Percentiles rank a stretch among this genome's conserved stretches.
Evolutionary conservation across 202 grass and related monocot genomes (phyloP).

Genomic region (Cymbopogon flexuosus): DNA sequence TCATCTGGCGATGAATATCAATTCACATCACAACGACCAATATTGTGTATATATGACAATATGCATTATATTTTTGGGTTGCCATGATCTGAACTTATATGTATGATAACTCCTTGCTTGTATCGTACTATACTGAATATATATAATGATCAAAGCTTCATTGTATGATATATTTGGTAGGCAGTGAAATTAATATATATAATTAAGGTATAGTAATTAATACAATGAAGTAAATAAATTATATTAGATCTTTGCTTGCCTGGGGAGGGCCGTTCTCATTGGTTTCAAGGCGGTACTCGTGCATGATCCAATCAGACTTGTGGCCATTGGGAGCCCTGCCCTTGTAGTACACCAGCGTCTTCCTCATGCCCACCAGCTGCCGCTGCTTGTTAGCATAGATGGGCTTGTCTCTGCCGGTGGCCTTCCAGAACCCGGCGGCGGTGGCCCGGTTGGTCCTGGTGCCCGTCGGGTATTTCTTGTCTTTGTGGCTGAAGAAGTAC

Average conservation of each 20-base stretch:
- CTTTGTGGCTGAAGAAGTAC: constrained; percentile 97
- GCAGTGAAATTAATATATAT: not conserved
- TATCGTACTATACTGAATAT: not conserved
- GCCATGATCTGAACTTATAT: not conserved
- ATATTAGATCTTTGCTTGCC: constrained; percentile 32
- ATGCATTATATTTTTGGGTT: not conserved
- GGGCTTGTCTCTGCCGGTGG: constrained; percentile 70
- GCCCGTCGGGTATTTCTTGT: constrained; percentile 81
- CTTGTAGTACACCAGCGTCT: constrained; percentile 81
- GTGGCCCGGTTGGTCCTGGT: constrained; percentile 73
- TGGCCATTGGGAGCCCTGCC: constrained; percentile 80
- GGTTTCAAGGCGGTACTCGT: constrained; percentile 88
- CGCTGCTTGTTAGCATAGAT: constrained; percentile 66
- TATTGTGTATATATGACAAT: not conserved
- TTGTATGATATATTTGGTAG: not conserved
- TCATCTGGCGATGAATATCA: not conserved
- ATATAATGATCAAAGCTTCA: no score
- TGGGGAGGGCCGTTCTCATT: constrained; percentile 70
- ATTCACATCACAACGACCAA: not conserved
- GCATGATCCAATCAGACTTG: constrained; percentile 99
- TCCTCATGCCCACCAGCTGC: constrained; percentile 75
- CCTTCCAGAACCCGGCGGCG: constrained; percentile 67
- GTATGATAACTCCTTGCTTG: not conserved
- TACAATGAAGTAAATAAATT: not conserved
- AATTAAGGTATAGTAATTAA: not conserved